Conservation (phyloP, 352 stramenopile species). For the Pythium chondricola region DNA sequence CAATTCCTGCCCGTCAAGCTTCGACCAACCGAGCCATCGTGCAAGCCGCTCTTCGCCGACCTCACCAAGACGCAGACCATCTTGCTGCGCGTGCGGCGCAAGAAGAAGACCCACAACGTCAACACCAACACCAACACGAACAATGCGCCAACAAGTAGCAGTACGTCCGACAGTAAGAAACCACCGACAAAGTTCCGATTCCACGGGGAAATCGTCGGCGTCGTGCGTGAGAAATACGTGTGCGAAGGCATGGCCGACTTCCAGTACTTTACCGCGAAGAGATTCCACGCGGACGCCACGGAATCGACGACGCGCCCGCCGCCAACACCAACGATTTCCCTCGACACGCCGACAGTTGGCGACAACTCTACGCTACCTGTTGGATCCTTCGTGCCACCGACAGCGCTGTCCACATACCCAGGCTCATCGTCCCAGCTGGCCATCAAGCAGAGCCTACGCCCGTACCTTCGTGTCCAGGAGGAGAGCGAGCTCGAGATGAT, state of each 20-base stretch:
- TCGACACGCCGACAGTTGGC: neutral
- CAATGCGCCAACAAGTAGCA: neutral
- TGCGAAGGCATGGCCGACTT: slow-evolving; percentile 85
- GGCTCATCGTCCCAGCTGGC: slow-evolving; percentile 31
- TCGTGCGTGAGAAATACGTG: slow-evolving; percentile 75
- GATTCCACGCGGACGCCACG: slow-evolving; percentile 40
- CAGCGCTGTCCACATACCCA: slow-evolving; percentile 25
- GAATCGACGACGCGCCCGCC: neutral
- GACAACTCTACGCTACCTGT: too few relatives aligned
- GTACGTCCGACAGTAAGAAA: neutral
- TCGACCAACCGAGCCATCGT: slow-evolving; percentile 64
- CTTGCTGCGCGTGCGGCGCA: slow-evolving; percentile 46
- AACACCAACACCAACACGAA: neutral
- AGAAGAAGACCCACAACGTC: slow-evolving; percentile 9
- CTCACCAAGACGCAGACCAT: slow-evolving; percentile 78
- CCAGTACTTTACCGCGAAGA: slow-evolving; percentile 67
- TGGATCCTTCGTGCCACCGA: neutral
- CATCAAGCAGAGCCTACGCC: slow-evolving; percentile 48
- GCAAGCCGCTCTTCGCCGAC: slow-evolving; percentile 79
- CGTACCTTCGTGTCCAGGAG: slow-evolving; percentile 43
- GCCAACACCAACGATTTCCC: neutral
- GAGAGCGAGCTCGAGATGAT: slow-evolving; percentile 65
- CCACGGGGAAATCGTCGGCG: slow-evolving; percentile 44
- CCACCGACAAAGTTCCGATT: slow-evolving; percentile 8
- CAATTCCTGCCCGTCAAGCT: slow-evolving; percentile 78